These are phyloP conservation scores for Aureobasidium sp. DNA, from an alignment of 2,329 filamentous ascomycete species.

Conservation along the genomic window DNA sequence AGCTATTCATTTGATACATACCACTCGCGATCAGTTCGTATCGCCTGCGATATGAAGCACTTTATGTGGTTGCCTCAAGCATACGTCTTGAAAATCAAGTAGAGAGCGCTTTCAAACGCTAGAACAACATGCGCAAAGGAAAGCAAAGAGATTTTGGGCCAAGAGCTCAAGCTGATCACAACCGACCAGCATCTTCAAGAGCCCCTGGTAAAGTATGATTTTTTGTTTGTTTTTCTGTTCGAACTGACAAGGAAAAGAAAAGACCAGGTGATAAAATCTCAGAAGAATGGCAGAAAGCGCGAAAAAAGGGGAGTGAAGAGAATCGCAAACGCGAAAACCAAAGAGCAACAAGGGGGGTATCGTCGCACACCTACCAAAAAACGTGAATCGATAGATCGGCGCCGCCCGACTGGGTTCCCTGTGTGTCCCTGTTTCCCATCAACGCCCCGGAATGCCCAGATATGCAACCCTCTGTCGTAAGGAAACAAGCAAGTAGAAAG, in stretches of 20 bases:
- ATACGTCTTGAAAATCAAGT: neutral
- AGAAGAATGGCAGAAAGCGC: neutral
- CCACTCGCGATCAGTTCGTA: neutral
- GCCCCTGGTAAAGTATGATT: slow-evolving; percentile 12
- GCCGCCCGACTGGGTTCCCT: neutral
- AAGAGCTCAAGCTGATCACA: slow-evolving; percentile 7
- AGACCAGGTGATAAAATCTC: neutral
- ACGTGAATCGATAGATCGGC: slow-evolving; percentile 8
- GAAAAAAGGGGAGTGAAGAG: neutral
- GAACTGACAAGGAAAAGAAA: neutral
- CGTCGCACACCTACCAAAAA: slow-evolving; percentile 12
- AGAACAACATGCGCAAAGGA: neutral
- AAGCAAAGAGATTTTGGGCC: neutral
- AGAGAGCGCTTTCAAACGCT: neutral
- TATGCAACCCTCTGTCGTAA: neutral
- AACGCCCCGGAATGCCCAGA: slow-evolving; percentile 2
- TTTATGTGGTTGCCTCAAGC: neutral
- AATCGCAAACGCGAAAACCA: neutral
- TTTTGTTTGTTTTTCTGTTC: slow-evolving; percentile 10
- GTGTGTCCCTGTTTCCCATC: neutral
- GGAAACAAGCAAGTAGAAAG: neutral
- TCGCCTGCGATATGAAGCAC: neutral
- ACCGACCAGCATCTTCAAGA: neutral
- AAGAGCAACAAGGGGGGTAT: slow-evolving; percentile 12
- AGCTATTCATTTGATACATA: neutral